A percentile compares a stretch with the other conserved stretches of the same genome.
Conservation (phyloP, 2,329 filamentous ascomycete species). For the Geosmithia putterillii region DNA sequence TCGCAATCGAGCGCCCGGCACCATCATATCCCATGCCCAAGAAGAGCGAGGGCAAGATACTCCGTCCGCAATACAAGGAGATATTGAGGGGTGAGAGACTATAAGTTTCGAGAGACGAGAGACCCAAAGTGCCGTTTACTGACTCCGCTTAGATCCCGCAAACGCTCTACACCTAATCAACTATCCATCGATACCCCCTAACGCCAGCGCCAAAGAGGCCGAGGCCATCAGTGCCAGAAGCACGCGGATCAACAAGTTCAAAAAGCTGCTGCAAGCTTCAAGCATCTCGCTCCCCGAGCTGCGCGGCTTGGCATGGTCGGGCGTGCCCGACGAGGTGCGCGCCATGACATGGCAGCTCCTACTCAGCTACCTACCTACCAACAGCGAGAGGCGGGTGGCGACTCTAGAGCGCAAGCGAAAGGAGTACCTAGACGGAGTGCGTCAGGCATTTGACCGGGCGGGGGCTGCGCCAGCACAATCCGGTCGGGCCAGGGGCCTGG, state of each 20-base stretch:
- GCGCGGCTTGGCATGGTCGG: conserved; percentile 81
- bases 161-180: conserved; percentile 92
- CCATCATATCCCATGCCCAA: conserved; percentile 79
- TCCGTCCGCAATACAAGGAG: conserved; percentile 95
- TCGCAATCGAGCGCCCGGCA: conserved; percentile 77
- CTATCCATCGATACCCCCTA: conserved; percentile 62
- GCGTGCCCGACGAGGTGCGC: conserved; percentile 85
- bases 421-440: conserved; percentile 90
- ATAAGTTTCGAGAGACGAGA: too few relatives aligned
- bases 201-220: conserved; percentile 69
- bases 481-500: conserved; percentile 54
- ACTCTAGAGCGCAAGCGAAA: conserved; percentile 90
- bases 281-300: conserved; percentile 79
- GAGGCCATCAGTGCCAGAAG: conserved; percentile 82
- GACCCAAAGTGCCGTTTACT: not conserved
- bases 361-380: conserved; percentile 91
- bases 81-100: conserved; percentile 56
- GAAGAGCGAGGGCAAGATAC: conserved; percentile 86
- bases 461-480: conserved; percentile 14
- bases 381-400: conserved; percentile 79
- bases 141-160: conserved; percentile 49
- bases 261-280: conserved; percentile 84
- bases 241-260: conserved; percentile 96
- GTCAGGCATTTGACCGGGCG: conserved; percentile 56
- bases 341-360: conserved; percentile 99